phyloP scores from a whole-genome alignment of 73 alveolate genomes.

The Blepharisma japonicum region DNA sequence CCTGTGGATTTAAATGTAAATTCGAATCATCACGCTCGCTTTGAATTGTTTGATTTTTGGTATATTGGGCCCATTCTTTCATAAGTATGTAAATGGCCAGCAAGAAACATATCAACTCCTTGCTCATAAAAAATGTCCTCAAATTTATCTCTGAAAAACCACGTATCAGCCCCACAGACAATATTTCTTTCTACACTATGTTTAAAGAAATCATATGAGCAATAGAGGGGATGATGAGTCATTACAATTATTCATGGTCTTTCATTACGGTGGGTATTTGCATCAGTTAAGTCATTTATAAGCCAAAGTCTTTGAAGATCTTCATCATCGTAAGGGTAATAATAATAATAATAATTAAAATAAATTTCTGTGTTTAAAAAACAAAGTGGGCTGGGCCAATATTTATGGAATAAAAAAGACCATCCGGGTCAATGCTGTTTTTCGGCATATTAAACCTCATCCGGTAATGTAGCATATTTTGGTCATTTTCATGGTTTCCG shows the following conservation, averaged over 20 bases:
- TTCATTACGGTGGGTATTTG: not conserved
- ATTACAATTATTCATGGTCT: not conserved
- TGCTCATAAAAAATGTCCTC: not conserved
- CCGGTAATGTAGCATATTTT: not conserved
- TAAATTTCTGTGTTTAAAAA: slow-evolving; percentile 3
- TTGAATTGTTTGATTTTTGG: not conserved
- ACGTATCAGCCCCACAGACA: not conserved
- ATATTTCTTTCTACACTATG: not conserved
- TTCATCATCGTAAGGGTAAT: not conserved
- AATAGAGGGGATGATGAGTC: slow-evolving; percentile 18
- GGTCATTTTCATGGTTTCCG: slow-evolving; percentile 11
- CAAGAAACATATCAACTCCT: slow-evolving; percentile 2
- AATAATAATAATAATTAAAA: not conserved
- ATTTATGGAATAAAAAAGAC: not conserved
- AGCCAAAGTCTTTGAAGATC: slow-evolving; percentile 1
- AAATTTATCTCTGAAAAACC: not conserved
- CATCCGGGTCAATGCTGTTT: not conserved
- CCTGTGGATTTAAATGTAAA: not conserved
- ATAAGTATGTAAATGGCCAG: slow-evolving; percentile 16
- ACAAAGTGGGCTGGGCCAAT: slow-evolving; percentile 21
- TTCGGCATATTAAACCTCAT: not conserved
- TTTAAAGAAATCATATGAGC: not conserved
- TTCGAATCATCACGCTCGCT: not conserved
- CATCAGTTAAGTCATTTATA: not conserved
- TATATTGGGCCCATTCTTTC: not conserved